Conservation (phyloP, 768 basidiomycete genomes). For the Pleurotus salmoneostramineus region DNA sequence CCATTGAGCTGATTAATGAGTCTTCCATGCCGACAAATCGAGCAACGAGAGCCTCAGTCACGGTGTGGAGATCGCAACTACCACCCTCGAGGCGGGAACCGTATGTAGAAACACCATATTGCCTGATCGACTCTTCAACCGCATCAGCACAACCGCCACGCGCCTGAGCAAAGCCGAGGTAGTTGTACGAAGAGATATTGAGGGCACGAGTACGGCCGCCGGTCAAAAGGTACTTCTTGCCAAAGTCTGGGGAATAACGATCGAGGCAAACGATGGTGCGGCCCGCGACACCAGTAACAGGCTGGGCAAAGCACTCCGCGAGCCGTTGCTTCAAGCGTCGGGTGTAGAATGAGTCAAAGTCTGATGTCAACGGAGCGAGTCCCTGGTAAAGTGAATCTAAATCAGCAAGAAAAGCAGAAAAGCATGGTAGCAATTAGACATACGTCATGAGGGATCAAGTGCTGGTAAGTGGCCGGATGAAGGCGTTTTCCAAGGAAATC, state of each 20-base stretch:
- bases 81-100: slow-evolving; percentile 83
- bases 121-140: slow-evolving; percentile 76
- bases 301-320: slow-evolving; percentile 93
- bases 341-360: slow-evolving; percentile 99
- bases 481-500: slow-evolving; percentile 94
- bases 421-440: slow-evolving; percentile 25
- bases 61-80: slow-evolving; percentile 78
- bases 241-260: slow-evolving; percentile 79
- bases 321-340: slow-evolving; percentile 91
- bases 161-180: slow-evolving; percentile 96
- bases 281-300: slow-evolving; percentile 92
- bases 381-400: slow-evolving; percentile 49
- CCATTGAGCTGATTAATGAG: slow-evolving; percentile 89
- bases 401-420: slow-evolving; percentile 7
- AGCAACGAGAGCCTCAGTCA: slow-evolving; percentile 83
- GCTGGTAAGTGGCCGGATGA: slow-evolving; percentile 61
- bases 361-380: slow-evolving; percentile 94
- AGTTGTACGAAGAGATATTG: slow-evolving; percentile 98
- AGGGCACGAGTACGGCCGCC: slow-evolving; percentile 84
- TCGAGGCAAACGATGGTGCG: slow-evolving; percentile 87
- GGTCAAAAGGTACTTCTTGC: slow-evolving; percentile 70
- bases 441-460: slow-evolving; percentile 82
- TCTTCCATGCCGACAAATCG: slow-evolving; percentile 90
- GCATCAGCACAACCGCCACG: slow-evolving; percentile 93
- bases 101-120: slow-evolving; percentile 77